Percentiles rank a stretch among this genome's conserved stretches.
phyloP scores from a whole-genome alignment of 2,329 filamentous ascomycete species.

The Scytalidium lignicola region DNA sequence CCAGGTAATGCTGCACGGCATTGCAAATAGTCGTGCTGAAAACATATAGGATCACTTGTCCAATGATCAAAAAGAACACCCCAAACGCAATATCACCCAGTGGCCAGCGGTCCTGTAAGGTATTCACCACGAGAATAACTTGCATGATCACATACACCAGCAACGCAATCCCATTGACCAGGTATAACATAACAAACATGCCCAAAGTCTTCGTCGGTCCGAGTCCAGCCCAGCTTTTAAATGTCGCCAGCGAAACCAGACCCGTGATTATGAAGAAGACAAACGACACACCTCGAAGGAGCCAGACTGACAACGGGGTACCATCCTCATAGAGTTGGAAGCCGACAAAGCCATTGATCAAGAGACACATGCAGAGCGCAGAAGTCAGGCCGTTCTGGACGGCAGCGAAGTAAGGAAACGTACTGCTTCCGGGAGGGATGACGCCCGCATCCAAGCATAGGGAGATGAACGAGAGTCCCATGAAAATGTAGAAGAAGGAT shows the following conservation, averaged over 20 bases:
- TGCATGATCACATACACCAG: slow-evolving; percentile 84
- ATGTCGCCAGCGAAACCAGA: slow-evolving; percentile 83
- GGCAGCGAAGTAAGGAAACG: slow-evolving; percentile 89
- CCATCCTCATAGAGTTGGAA: slow-evolving; percentile 99
- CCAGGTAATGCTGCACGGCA: slow-evolving; percentile 82
- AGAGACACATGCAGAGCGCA: slow-evolving; percentile 78
- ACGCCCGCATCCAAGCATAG: slow-evolving; percentile 91
- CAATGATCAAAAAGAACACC: slow-evolving; percentile 83
- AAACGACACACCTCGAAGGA: slow-evolving; percentile 72
- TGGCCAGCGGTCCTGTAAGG: slow-evolving; percentile 92
- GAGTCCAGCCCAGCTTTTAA: slow-evolving; percentile 85
- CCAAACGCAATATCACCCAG: slow-evolving; percentile 88
- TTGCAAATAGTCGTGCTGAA: slow-evolving; percentile 83
- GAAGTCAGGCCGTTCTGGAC: slow-evolving; percentile 81
- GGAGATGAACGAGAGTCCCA: slow-evolving; percentile 82
- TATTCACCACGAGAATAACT: slow-evolving; percentile 80
- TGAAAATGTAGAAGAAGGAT: slow-evolving; percentile 96
- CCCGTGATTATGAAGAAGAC: slow-evolving; percentile 83
- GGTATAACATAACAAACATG: slow-evolving; percentile 85
- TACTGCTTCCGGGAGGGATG: slow-evolving; percentile 70
- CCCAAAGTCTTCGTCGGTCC: slow-evolving; percentile 81
- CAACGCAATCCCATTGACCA: slow-evolving; percentile 83
- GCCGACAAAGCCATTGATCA: slow-evolving; percentile 97
- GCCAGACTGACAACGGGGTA: slow-evolving; percentile 88
- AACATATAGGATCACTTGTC: slow-evolving; percentile 88